Base-by-base conservation (phyloP, 257 asterid species). In the Voacanga thouarsii region DNA sequence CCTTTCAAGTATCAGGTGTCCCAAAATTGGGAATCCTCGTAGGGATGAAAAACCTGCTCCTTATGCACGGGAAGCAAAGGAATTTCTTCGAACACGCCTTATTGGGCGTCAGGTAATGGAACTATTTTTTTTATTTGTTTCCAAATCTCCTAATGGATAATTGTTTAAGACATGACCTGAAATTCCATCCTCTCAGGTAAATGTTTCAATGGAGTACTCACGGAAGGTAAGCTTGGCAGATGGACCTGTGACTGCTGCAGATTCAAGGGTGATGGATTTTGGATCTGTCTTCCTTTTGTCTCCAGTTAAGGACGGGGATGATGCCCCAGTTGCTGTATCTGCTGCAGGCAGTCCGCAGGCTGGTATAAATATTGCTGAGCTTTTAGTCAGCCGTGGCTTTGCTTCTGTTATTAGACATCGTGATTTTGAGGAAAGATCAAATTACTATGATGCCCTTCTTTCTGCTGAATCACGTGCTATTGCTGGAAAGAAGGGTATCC, bases 371-470 rank as follows among this genome's bases (percentile, higher is more conserved):
- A 61, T 96, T 80, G 99, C 96, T 16, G 99, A 96, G 86, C 94
- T 96, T 78, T 80, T 96, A 84, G 92, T 96, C 79, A 88, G 87
- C 84, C 96, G 99, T 79, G 99, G 99, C 66, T 89, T 81, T 76
- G 99, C 99, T 68, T 84, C 93, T 75, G 97, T 93, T 71, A 90
- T 96, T 82, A 93, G 94, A 84, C 99, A 96, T 80, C 91, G 99
- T 61, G 99, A 96, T 87, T 96, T 96, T 53, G 99, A 96, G 87
- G 99, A 96, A 84, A 89, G 99, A 72, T 96, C 99, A 56, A 93
- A 93, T 78, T 84, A 86, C 77, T 96, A 96, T 71, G 99, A 96
- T 80, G 93, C 90, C 51, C 97, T 96, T 72, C 92, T 92, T 39
- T 85, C 97, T 66, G 98, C 99, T 76, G 97, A 90, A 84, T 87